Percentiles rank a stretch among this genome's conserved stretches.
Evolutionary conservation across 495 filamentous ascomycete species (phyloP).

Genomic region (Pseudomonodictys pantanalensis): DNA sequence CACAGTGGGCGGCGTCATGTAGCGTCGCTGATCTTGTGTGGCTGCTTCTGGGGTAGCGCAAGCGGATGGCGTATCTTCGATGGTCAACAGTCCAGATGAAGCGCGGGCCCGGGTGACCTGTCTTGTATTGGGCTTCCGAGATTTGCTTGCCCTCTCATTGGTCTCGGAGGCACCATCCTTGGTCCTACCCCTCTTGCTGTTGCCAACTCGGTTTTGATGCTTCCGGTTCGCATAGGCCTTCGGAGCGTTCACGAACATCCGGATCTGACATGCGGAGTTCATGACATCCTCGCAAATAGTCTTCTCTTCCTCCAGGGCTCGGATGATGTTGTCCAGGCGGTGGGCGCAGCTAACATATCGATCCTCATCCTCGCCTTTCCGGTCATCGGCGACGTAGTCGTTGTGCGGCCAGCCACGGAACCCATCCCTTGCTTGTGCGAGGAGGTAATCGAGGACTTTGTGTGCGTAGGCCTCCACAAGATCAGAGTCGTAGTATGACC

Average conservation of each 20-base stretch:
- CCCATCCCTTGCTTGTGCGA: constrained; percentile 11
- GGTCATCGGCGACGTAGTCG: constrained; percentile 16
- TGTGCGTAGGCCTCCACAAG: constrained; percentile 21
- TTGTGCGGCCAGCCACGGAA: constrained; percentile 21
- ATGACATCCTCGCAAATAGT: constrained; percentile 31
- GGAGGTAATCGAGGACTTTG: constrained; percentile 18
- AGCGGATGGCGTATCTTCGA: too few relatives aligned
- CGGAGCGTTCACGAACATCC: constrained; percentile 31
- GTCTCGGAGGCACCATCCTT: neutral
- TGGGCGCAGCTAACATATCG: constrained; percentile 16
- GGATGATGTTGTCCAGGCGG: constrained; percentile 17
- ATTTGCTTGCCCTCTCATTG: neutral
- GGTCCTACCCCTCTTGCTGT: constrained; percentile 16
- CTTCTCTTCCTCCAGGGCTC: constrained; percentile 26
- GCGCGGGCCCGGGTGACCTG: neutral
- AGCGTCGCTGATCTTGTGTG: too few relatives aligned
- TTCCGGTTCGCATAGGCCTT: constrained; percentile 18
- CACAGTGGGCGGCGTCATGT: too few relatives aligned
- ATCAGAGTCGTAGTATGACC: constrained; percentile 1
- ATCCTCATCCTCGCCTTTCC: constrained; percentile 25
- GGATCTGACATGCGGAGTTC: constrained; percentile 19
- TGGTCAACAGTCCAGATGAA: neutral
- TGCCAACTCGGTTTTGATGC: constrained; percentile 11
- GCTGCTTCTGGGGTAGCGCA: too few relatives aligned
- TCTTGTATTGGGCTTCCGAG: neutral